Evolutionary conservation across 2,329 filamentous ascomycete species (phyloP).

Genomic region (Tolypocladium nubicola): DNA sequence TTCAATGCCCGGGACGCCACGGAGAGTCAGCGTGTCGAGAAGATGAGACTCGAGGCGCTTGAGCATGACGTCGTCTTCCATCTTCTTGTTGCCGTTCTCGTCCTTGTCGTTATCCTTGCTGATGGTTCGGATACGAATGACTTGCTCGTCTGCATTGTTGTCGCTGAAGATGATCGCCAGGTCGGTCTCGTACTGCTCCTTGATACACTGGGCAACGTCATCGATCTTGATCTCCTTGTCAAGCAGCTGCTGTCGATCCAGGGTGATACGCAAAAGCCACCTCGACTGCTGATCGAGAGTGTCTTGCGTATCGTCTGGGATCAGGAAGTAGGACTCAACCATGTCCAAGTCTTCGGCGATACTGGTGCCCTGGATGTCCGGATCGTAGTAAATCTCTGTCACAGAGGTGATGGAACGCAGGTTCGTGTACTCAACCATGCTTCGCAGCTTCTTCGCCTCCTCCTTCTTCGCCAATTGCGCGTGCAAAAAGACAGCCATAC

Average conservation of each 20-base stretch:
- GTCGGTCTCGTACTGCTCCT: constrained; percentile 75
- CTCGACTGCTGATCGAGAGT: constrained; percentile 68
- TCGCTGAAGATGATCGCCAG: constrained; percentile 93
- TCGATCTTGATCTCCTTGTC: constrained; percentile 89
- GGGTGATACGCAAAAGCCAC: constrained; percentile 88
- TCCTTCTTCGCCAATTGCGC: constrained; percentile 58
- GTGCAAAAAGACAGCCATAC: constrained; percentile 84
- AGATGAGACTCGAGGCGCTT: constrained; percentile 88
- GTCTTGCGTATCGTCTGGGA: constrained; percentile 64
- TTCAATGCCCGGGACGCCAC: constrained; percentile 81
- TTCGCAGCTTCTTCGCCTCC: constrained; percentile 75
- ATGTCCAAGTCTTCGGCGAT: constrained; percentile 86
- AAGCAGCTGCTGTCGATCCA: constrained; percentile 88
- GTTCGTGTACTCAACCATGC: constrained; percentile 87
- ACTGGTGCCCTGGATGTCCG: constrained; percentile 73
- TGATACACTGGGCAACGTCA: constrained; percentile 83
- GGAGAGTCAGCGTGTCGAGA: constrained; percentile 80
- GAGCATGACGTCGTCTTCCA: constrained; percentile 84
- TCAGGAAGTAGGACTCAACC: constrained; percentile 93
- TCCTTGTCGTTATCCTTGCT: constrained; percentile 59
- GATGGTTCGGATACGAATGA: constrained; percentile 84
- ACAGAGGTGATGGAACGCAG: constrained; percentile 82
- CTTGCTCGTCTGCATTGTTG: constrained; percentile 91
- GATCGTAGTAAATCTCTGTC: constrained; percentile 97
- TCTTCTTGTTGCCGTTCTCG: constrained; percentile 48